Percentiles rank a stretch among this genome's conserved stretches.
Evolutionary conservation across 1,284 basidiomycete genomes (phyloP).

Genomic region (Sporisorium reilianum): DNA sequence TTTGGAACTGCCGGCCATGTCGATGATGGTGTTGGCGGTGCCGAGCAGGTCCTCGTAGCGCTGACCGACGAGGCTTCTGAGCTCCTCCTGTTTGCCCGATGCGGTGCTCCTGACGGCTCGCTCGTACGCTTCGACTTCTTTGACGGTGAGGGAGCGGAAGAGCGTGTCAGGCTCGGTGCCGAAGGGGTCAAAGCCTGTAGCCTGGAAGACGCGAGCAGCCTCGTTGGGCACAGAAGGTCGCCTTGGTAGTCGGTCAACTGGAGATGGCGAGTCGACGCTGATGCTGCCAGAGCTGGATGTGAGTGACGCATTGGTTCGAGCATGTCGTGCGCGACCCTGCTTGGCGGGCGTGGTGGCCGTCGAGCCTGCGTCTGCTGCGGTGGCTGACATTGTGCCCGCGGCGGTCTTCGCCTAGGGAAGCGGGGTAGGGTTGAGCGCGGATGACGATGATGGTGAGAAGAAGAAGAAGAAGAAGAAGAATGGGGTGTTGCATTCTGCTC

Average conservation of each 20-base stretch:
- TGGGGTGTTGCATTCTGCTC: slow-evolving; percentile 5
- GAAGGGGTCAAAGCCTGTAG: slow-evolving; percentile 47
- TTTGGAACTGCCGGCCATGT: slow-evolving; percentile 52
- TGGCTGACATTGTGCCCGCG: slow-evolving; percentile 18
- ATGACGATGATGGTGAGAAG: slow-evolving; percentile 6
- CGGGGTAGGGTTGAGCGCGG: background rate
- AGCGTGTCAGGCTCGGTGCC: slow-evolving; percentile 51
- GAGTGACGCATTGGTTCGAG: slow-evolving; percentile 46
- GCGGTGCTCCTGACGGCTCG: slow-evolving; percentile 33
- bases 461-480: slow-evolving; percentile 4
- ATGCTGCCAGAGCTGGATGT: slow-evolving; percentile 32
- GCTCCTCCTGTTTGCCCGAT: slow-evolving; percentile 47
- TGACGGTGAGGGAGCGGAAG: slow-evolving; percentile 40
- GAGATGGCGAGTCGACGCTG: slow-evolving; percentile 10
- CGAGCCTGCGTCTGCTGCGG: slow-evolving; percentile 5
- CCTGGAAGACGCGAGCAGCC: slow-evolving; percentile 35
- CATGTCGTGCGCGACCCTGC: slow-evolving; percentile 36
- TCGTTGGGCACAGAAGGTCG: slow-evolving; percentile 23
- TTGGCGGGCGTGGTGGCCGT: slow-evolving; percentile 12
- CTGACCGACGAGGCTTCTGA: slow-evolving; percentile 54
- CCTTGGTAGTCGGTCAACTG: slow-evolving; percentile 8
- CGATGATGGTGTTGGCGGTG: slow-evolving; percentile 60
- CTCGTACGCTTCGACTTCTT: slow-evolving; percentile 51
- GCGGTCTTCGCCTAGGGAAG: background rate
- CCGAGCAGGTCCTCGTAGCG: slow-evolving; percentile 59